Evolutionary conservation across 192 early-diverging fungal genomes (phyloP).

Genomic region (Funneliformis mosseae): DNA sequence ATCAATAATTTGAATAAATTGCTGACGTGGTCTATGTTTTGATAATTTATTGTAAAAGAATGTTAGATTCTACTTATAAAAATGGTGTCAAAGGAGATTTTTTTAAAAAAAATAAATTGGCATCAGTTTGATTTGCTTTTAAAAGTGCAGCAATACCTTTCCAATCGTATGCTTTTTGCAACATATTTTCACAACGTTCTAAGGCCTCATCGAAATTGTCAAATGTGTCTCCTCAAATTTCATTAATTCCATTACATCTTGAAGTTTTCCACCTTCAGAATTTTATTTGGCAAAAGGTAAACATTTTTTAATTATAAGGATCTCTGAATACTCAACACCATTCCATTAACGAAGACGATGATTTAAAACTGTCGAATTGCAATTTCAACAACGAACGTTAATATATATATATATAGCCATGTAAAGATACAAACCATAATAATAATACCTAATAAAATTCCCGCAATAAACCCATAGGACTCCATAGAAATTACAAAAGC

Average conservation of each 20-base stretch:
- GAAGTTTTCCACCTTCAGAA: slow-evolving; percentile 69
- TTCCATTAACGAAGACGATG: slow-evolving; percentile 73
- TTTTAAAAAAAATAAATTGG: not conserved
- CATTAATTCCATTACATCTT: slow-evolving; percentile 63
- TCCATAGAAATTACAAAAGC: slow-evolving; percentile 89
- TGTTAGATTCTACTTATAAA: not conserved
- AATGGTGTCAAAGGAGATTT: not conserved
- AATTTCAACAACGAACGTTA: slow-evolving; percentile 76
- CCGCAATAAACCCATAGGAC: slow-evolving; percentile 92
- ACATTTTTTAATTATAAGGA: slow-evolving; percentile 68
- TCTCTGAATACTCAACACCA: slow-evolving; percentile 88
- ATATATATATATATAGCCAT: slow-evolving; percentile 98
- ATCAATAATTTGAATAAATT: too few relatives aligned
- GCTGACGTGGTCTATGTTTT: too few relatives aligned
- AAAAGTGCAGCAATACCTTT: slow-evolving; percentile 43
- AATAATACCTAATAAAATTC: slow-evolving; percentile 90
- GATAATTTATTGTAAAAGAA: too few relatives aligned
- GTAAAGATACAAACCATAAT: slow-evolving; percentile 95
- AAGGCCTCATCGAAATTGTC: slow-evolving; percentile 83
- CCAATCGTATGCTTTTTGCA: slow-evolving; percentile 76
- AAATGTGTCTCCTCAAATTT: slow-evolving; percentile 70
- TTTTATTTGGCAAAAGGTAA: slow-evolving; percentile 75
- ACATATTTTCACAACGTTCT: slow-evolving; percentile 92
- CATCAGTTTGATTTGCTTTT: not conserved
- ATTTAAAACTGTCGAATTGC: slow-evolving; percentile 68